phyloP scores from a whole-genome alignment of 225 moss, liverwort and hornwort genomes.

The Physcomitrellopsis africana region DNA sequence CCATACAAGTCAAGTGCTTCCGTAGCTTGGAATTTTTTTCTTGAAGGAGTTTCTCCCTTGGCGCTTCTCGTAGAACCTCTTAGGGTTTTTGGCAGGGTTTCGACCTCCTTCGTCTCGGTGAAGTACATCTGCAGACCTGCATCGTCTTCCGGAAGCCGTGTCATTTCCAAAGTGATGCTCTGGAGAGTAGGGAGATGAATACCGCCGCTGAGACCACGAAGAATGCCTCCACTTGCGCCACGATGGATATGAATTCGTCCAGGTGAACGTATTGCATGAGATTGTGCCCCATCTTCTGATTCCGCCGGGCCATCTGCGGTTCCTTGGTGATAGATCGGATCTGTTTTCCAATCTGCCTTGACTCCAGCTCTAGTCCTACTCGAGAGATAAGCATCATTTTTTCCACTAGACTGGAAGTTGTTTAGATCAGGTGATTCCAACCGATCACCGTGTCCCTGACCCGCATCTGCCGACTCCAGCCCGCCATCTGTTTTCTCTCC shows the following conservation, averaged over 20 bases:
- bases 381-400: not conserved
- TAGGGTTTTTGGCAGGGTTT: not conserved
- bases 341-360: constrained; percentile 15
- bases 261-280: constrained; percentile 27
- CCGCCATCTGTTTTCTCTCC: not conserved
- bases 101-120: constrained; percentile 25
- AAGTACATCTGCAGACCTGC: constrained; percentile 34
- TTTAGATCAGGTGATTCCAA: not conserved
- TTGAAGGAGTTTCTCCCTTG: not conserved
- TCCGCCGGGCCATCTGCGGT: constrained; percentile 1
- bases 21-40: constrained; percentile 20
- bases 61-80: not conserved
- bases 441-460: not conserved
- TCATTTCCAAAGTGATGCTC: constrained; percentile 26
- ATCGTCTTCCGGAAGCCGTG: constrained; percentile 30
- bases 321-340: not conserved
- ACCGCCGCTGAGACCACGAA: constrained; percentile 1
- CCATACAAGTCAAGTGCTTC: constrained; percentile 33
- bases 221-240: not conserved
- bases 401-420: constrained; percentile 15
- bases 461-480: not conserved
- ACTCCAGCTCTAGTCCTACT: not conserved
- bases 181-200: constrained; percentile 18
- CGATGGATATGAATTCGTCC: constrained; percentile 29
- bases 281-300: not conserved